Evolutionary conservation across 2,329 filamentous ascomycete species (phyloP).

Genomic region (Ophiostoma sp.): DNA sequence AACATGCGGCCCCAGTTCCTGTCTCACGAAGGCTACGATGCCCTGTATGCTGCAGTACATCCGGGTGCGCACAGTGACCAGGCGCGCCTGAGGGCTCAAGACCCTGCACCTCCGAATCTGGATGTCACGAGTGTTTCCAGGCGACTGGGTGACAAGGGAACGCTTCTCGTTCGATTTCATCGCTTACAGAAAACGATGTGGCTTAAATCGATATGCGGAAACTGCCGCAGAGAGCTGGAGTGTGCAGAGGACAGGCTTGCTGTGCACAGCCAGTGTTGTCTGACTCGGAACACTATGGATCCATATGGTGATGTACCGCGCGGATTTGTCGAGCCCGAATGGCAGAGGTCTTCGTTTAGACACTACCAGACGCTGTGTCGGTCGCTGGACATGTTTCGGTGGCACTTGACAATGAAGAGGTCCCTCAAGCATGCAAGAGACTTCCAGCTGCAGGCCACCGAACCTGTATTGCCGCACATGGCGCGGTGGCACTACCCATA

Average conservation of each 20-base stretch:
- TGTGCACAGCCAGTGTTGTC: neutral
- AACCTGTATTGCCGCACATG: neutral
- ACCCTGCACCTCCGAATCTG: neutral
- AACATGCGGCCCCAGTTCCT: neutral
- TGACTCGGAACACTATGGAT: neutral
- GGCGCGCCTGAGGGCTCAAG: neutral
- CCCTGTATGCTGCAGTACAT: neutral
- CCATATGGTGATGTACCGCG: neutral
- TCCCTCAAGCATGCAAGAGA: neutral
- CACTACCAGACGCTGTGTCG: neutral
- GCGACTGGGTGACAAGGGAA: neutral
- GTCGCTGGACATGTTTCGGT: neutral
- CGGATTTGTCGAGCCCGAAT: neutral
- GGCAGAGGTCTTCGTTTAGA: neutral
- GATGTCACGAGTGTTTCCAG: neutral
- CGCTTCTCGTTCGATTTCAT: neutral
- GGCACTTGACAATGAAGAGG: neutral
- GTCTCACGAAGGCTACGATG: neutral
- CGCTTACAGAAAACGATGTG: neutral
- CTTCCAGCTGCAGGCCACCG: neutral
- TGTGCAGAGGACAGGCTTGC: neutral
- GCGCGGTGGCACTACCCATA: neutral
- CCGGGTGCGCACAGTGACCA: neutral
- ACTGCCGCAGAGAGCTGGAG: no score
- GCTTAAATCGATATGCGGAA: neutral